A percentile compares a stretch with the other conserved stretches of the same genome.
These are phyloP conservation scores for Boletellus ananas DNA, from an alignment of 768 basidiomycete genomes.

Conservation along the genomic window DNA sequence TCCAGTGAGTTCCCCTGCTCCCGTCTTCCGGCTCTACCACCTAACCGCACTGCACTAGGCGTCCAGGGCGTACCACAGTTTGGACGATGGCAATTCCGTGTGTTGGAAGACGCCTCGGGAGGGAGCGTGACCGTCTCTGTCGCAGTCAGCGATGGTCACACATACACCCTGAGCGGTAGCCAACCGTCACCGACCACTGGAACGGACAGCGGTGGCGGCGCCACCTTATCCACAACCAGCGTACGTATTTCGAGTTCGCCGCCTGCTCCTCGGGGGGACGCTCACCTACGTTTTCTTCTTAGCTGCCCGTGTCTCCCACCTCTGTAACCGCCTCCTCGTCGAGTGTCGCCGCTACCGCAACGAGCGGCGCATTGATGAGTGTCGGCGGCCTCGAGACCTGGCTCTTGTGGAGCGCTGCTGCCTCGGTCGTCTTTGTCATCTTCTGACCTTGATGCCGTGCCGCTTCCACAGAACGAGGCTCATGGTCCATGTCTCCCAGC, in stretches of 20 bases:
- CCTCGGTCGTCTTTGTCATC: neutral
- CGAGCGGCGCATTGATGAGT: conserved; percentile 11
- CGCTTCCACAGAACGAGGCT: neutral
- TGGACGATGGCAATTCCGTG: conserved; percentile 15
- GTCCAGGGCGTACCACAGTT: conserved; percentile 14
- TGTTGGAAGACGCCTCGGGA: neutral
- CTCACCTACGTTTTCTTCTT: neutral
- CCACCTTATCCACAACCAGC: neutral
- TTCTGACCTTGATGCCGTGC: neutral
- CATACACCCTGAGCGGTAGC: too few species aligned
- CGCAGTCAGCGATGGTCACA: too few species aligned
- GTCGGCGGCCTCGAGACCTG: conserved; percentile 2
- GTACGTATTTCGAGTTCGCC: neutral
- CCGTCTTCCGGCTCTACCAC: neutral
- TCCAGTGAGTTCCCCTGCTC: conserved; percentile 9
- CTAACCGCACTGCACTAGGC: neutral
- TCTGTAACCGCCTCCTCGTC: neutral
- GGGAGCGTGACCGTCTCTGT: neutral
- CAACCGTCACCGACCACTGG: too few species aligned
- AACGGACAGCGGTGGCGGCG: too few species aligned
- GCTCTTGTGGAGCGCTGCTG: neutral
- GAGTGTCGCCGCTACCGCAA: neutral
- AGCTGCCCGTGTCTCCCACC: neutral
- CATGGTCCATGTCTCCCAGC: too few species aligned
- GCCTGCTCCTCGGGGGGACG: neutral